Conservation (phyloP, 371 early-diverging fungal genomes). For the Mucor racemosus region DNA sequence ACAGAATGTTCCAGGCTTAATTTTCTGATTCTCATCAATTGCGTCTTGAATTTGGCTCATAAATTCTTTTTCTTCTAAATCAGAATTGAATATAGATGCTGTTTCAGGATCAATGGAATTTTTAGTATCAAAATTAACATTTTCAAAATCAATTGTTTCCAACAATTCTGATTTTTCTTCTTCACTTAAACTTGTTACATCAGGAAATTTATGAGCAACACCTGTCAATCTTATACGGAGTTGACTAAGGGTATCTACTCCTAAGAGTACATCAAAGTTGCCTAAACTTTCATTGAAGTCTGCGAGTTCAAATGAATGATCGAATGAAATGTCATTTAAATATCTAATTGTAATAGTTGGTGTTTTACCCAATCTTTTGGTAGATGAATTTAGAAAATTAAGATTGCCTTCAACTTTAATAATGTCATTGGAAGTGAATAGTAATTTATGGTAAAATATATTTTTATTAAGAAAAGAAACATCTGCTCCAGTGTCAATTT, state of each 20-base stretch:
- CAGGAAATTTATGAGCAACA: constrained; percentile 6
- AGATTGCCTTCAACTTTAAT: too few relatives aligned
- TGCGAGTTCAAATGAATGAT: too few relatives aligned
- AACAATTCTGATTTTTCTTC: background rate
- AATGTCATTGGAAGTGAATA: too few relatives aligned
- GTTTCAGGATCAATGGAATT: background rate
- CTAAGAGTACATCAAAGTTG: background rate
- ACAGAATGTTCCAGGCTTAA: background rate
- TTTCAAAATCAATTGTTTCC: background rate
- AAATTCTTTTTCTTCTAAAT: background rate
- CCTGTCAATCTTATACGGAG: constrained; percentile 1
- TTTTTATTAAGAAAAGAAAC: too few relatives aligned
- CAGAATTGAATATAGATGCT: background rate
- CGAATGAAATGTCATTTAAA: too few relatives aligned
- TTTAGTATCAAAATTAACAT: constrained; percentile 1
- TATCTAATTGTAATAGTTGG: too few relatives aligned
- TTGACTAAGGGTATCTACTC: background rate
- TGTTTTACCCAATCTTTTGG: too few relatives aligned
- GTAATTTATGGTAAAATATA: too few relatives aligned
- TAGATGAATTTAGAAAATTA: too few relatives aligned
- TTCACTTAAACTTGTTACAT: background rate
- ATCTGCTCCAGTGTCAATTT: too few relatives aligned
- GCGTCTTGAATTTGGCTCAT: background rate
- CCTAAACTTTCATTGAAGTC: too few relatives aligned
- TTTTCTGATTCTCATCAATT: background rate